These are phyloP conservation scores for Fusarium sp. DNA, from an alignment of 2,329 filamentous ascomycete genomes.

Conservation along the genomic window DNA sequence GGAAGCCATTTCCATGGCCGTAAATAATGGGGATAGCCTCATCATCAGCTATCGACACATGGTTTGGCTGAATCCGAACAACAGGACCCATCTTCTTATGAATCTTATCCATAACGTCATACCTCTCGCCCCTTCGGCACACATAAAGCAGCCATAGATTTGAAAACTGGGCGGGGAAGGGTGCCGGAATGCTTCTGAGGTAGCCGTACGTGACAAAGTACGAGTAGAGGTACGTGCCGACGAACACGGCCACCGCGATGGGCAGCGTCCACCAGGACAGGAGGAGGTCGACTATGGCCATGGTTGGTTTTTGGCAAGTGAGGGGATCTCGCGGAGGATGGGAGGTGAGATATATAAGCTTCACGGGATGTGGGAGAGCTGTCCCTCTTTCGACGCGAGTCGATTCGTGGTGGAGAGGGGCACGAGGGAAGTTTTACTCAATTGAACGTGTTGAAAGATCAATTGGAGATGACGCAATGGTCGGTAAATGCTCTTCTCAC, in stretches of 20 bases:
- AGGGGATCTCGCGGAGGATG: not conserved
- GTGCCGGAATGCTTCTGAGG: slow-evolving; percentile 69
- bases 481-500: not conserved
- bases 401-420: not conserved
- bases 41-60: slow-evolving; percentile 84
- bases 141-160: slow-evolving; percentile 84
- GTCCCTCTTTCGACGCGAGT: not conserved
- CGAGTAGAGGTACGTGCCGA: slow-evolving; percentile 68
- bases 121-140: slow-evolving; percentile 74
- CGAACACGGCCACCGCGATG: slow-evolving; percentile 60
- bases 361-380: not conserved
- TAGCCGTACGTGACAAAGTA: slow-evolving; percentile 67
- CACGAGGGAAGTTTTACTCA: not conserved
- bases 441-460: not conserved
- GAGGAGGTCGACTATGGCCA: slow-evolving; percentile 47
- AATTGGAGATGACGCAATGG: not conserved
- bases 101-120: slow-evolving; percentile 72
- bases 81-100: slow-evolving; percentile 84
- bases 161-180: slow-evolving; percentile 74
- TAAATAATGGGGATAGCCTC: slow-evolving; percentile 83
- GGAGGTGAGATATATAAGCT: not conserved
- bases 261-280: slow-evolving; percentile 62
- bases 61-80: slow-evolving; percentile 85
- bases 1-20: slow-evolving; percentile 81
- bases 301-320: slow-evolving; percentile 12